Base-by-base conservation (phyloP, 768 basidiomycete species). In the Trametes coccinea region DNA sequence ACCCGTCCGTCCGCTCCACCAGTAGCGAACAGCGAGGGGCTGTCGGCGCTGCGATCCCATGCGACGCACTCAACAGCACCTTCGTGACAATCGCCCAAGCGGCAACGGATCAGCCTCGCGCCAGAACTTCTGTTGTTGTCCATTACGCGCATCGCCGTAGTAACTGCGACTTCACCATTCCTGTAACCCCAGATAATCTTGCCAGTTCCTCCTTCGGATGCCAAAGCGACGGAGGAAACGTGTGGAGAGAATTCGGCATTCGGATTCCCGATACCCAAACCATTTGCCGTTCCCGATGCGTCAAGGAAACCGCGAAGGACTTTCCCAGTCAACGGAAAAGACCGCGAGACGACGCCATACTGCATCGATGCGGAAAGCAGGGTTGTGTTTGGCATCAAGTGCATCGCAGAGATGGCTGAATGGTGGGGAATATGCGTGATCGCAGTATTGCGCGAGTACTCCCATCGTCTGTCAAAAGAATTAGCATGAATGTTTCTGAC, bases 191-290 rank as follows among this genome's bases (percentile, higher is more conserved):
- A 93, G 5, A 84, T 74, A 11, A 90, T 78, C 56, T 83, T 84
- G 9, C 83, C 90, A 0, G 86, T 85, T 4, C 83, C 82, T 4
- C 88, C 87, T 29, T 84, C 82, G 0, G 89, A 86, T 16, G 80
- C 74, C 67, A 92, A 73, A 4, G 78, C 74, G 61, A 86, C 88
- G 0, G 79, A 71, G 13, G 86, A 83, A 10, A 91, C 79, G 53
- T 90, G 79, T 2, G 89, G 88, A 1, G 82, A 79, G 62, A 92
- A 88, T 67, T 92, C 89, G 11, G 82, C 81, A 65, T 91, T 90
- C 3, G 88, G 89, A 66, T 92, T 91, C 3, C 87, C 88, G 53
- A 84, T 80, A 2, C 87, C 86, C 16, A 84, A 64, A 5, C 86
- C 87, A 43, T 80, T 76, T 10, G 82, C 80, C 9, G 80, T 77